Conservation (phyloP, 2,329 filamentous ascomycete genomes). For the Paraphaeosphaeria sporulosa region DNA sequence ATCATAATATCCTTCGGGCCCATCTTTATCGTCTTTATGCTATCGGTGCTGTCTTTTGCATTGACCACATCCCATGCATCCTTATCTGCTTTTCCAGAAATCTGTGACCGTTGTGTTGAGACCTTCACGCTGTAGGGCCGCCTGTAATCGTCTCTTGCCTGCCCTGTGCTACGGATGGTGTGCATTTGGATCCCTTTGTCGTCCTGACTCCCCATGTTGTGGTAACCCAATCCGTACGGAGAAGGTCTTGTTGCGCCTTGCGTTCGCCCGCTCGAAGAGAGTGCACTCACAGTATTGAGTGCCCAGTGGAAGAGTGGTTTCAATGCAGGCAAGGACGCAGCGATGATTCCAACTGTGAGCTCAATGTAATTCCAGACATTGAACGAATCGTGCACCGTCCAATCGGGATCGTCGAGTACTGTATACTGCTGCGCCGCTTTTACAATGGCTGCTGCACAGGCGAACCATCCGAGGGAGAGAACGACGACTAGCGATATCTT, state of each 20-base stretch:
- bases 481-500: slow-evolving; percentile 49
- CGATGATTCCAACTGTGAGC: slow-evolving; percentile 54
- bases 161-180: slow-evolving; percentile 19
- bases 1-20: slow-evolving; percentile 26
- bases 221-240: slow-evolving; percentile 29
- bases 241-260: slow-evolving; percentile 20
- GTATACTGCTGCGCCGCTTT: slow-evolving; percentile 51
- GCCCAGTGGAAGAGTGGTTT: slow-evolving; percentile 47
- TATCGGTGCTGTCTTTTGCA: slow-evolving; percentile 28
- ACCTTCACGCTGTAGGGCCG: slow-evolving; percentile 29
- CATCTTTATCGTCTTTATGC: slow-evolving; percentile 21
- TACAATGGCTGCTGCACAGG: slow-evolving; percentile 53
- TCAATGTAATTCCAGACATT: slow-evolving; percentile 58
- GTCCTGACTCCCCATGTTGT: slow-evolving; percentile 24
- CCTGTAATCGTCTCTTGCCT: slow-evolving; percentile 3
- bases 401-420: slow-evolving; percentile 47
- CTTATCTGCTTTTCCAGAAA: slow-evolving; percentile 24
- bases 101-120: slow-evolving; percentile 21
- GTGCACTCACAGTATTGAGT: slow-evolving; percentile 38
- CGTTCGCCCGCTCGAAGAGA: slow-evolving; percentile 27
- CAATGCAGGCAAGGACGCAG: slow-evolving; percentile 52
- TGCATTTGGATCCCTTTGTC: slow-evolving; percentile 25
- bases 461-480: slow-evolving; percentile 51
- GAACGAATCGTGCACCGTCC: slow-evolving; percentile 49
- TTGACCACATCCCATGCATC: slow-evolving; percentile 29